A percentile compares a stretch with the other conserved stretches of the same genome.
These are phyloP conservation scores for Colletotrichum sp. DNA, from an alignment of 2,329 filamentous ascomycete genomes.

Conservation along the genomic window DNA sequence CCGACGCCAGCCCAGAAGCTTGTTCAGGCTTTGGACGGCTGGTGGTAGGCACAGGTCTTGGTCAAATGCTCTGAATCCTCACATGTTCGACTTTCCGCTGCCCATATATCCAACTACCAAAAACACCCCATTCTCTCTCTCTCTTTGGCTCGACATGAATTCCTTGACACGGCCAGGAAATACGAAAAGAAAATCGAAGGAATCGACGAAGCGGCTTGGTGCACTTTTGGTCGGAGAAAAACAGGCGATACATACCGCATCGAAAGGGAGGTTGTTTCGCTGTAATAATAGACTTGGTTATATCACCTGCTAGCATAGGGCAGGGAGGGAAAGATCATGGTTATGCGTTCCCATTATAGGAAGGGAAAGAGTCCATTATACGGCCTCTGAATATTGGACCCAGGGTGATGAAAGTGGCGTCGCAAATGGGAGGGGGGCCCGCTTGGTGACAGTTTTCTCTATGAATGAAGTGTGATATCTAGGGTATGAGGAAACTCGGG, in stretches of 20 bases:
- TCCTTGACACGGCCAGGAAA: not conserved
- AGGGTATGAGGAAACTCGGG: constrained; percentile 20
- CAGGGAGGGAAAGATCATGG: not conserved
- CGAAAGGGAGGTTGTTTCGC: constrained; percentile 25
- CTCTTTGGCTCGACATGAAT: not conserved
- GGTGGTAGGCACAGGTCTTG: not conserved
- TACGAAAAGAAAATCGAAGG: not conserved
- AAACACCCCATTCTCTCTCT: not conserved
- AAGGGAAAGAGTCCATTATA: not conserved
- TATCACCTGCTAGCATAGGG: constrained; percentile 24
- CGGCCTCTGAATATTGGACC: constrained; percentile 10
- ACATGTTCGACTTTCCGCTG: constrained; percentile 2
- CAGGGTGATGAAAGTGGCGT: not conserved
- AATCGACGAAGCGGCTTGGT: constrained; percentile 1
- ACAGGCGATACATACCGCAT: constrained; percentile 17
- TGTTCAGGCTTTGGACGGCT: constrained; percentile 2
- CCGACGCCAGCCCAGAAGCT: constrained; percentile 7
- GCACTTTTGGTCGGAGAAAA: constrained; percentile 1
- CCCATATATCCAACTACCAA: constrained; percentile 8
- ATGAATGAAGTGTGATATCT: constrained; percentile 18
- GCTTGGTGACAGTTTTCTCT: not conserved
- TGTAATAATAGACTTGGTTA: constrained; percentile 36
- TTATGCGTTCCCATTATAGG: not conserved
- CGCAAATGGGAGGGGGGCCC: not conserved
- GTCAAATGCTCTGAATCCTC: not conserved